Base-by-base conservation (phyloP, 495 filamentous ascomycete species). In the Aspergillus leporis region DNA sequence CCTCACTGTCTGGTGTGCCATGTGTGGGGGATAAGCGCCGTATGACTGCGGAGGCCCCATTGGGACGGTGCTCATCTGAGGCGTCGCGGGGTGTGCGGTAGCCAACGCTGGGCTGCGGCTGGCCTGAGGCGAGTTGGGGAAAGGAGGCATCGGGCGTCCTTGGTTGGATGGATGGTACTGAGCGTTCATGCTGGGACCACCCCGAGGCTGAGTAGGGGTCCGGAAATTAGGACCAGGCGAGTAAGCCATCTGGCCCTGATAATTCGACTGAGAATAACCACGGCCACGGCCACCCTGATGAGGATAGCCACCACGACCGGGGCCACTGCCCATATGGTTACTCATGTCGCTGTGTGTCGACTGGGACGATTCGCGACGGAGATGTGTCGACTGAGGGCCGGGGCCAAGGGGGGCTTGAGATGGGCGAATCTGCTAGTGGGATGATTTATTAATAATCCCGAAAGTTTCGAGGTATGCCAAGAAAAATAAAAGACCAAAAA, bases 291-390 rank as follows among this genome's bases (percentile, higher is more conserved):
- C 84, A 59, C 80, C 81, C 77, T 86, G 74, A 62, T 74, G 68
- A 53, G 74, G 70, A 65, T 77, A 83, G 28, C 82, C 80, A 63
- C 83, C 83, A 55, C 84, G 85, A 51, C 76, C 79, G 28, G 78
- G 69, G 57, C 68, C 83, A 67, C 69, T 83, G 62, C 69, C 68
- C 69, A 79, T 73, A 54, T 78, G 76, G 70, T 85, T 86, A 70
- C 82, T 82, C 76, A 88, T 84, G 53, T 95, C 91, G 72, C 86
- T 87, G 67, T 92, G 89, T 48, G 85, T 81, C 13, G 89, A 91
- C 70, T 90, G 87, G 5, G 90, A 88, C 18, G 92, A 96, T 66
- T 92, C 88, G 63, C 90, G 86, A 51, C 92, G 87, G 53, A 89
- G 78, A 69, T 97, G 92, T 64, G 81, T 83, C 34, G 83, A 74